Percentiles rank a stretch among this genome's conserved stretches.
phyloP scores from a whole-genome alignment of 352 stramenopile species.

The Pythium volutum region DNA sequence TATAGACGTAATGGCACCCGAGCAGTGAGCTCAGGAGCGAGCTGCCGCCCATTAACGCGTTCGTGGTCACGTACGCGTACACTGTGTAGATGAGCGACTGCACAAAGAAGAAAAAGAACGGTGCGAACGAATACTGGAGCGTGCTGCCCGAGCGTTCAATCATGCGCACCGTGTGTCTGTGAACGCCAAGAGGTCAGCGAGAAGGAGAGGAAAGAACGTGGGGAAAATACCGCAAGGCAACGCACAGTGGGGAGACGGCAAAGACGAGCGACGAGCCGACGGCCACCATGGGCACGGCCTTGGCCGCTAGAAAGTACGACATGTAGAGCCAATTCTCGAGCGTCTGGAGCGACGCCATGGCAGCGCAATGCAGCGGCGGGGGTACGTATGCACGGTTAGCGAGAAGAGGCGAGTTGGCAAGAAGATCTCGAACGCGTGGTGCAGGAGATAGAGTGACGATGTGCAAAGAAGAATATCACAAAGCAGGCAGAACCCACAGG shows the following conservation, averaged over 20 bases:
- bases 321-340: constrained; percentile 64
- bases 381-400: neutral
- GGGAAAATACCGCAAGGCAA: neutral
- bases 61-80: constrained; percentile 62
- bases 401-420: neutral
- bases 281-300: constrained; percentile 59
- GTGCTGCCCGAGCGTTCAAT: constrained; percentile 69
- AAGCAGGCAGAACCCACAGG: neutral
- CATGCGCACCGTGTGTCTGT: constrained; percentile 54
- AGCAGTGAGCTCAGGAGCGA: constrained; percentile 53
- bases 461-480: neutral
- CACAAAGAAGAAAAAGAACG: constrained; percentile 85
- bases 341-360: constrained; percentile 49
- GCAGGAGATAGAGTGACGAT: neutral
- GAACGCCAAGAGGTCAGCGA: neutral
- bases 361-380: neutral
- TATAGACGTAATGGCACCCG: constrained; percentile 64
- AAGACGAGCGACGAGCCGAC: constrained; percentile 63
- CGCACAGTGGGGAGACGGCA: constrained; percentile 61
- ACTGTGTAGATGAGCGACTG: constrained; percentile 82
- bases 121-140: constrained; percentile 73
- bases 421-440: neutral
- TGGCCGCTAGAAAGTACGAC: constrained; percentile 61
- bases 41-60: constrained; percentile 56
- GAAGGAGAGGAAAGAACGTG: neutral